Percentiles rank a stretch among this genome's conserved stretches.
These are phyloP conservation scores for Carallia brachiata DNA, from an alignment of 345 rosid genomes.

Conservation along the genomic window DNA sequence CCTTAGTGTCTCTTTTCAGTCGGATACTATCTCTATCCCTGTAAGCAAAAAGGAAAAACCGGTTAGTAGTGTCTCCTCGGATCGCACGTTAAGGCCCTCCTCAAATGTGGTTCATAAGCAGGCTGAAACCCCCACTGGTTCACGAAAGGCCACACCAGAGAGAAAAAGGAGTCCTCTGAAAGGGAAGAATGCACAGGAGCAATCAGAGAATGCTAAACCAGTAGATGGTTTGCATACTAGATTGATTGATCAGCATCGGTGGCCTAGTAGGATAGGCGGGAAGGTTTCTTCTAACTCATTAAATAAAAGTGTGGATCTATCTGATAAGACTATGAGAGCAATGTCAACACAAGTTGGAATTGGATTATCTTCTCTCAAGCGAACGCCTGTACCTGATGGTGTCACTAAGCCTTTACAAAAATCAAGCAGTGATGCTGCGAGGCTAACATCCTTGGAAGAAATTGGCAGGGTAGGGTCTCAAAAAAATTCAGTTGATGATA, in stretches of 20 bases:
- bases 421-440: conserved; percentile 52
- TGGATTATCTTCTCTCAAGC: conserved; percentile 50
- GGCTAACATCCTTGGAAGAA: conserved; percentile 37
- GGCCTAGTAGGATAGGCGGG: conserved; percentile 85
- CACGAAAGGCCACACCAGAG: conserved; percentile 76
- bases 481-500: conserved; percentile 48
- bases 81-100: conserved; percentile 81
- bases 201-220: conserved; percentile 92
- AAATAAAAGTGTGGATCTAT: conserved; percentile 58
- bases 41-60: conserved; percentile 83
- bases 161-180: conserved; percentile 77
- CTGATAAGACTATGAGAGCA: conserved; percentile 46
- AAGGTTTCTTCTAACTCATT: conserved; percentile 49
- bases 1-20: conserved; percentile 92
- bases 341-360: conserved; percentile 40
- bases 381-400: conserved; percentile 43
- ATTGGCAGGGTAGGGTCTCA: conserved; percentile 40
- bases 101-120: conserved; percentile 76
- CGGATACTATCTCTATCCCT: conserved; percentile 78
- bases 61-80: conserved; percentile 44
- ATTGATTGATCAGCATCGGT: conserved; percentile 84
- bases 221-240: conserved; percentile 60
- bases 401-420: conserved; percentile 48
- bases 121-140: conserved; percentile 45
- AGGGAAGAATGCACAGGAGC: conserved; percentile 79